These are phyloP conservation scores for Lipomyces yamadae DNA, from an alignment of 805 yeast genomes.

Conservation along the genomic window DNA sequence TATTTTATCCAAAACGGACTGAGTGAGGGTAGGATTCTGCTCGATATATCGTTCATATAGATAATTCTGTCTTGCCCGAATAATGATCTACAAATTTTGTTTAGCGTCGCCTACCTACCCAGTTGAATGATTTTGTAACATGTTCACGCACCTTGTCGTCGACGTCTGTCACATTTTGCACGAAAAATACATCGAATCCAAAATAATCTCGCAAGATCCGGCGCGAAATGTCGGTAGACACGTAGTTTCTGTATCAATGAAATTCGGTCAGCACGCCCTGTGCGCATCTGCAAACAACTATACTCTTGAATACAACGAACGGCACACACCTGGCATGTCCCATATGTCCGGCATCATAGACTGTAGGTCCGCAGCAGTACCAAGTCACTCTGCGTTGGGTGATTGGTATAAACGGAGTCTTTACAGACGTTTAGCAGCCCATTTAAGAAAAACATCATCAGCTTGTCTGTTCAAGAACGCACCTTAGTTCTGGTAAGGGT, in stretches of 20 bases:
- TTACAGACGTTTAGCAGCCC: not conserved
- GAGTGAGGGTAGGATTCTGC: constrained; percentile 43
- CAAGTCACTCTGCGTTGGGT: constrained; percentile 70
- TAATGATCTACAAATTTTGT: constrained; percentile 57
- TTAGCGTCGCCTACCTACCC: too few relatives aligned
- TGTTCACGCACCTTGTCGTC: constrained; percentile 69
- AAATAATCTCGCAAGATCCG: constrained; percentile 88
- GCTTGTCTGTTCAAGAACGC: constrained; percentile 41
- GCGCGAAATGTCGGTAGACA: constrained; percentile 89
- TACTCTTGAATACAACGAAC: not conserved
- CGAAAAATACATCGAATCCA: constrained; percentile 84
- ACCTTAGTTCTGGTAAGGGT: constrained; percentile 80
- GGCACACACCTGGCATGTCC: constrained; percentile 75
- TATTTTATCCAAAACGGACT: constrained; percentile 50
- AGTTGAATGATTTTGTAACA: not conserved
- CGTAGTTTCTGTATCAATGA: constrained; percentile 71
- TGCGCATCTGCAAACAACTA: not conserved
- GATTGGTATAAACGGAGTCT: constrained; percentile 63
- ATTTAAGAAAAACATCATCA: not conserved
- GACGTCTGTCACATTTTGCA: constrained; percentile 97
- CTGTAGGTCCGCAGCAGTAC: constrained; percentile 99
- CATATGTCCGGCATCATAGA: constrained; percentile 94
- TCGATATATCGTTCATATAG: constrained; percentile 66
- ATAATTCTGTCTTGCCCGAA: constrained; percentile 89
- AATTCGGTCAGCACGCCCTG: not conserved